phyloP scores from a whole-genome alignment of 257 asterid genomes.

The Knoxia roxburghii region DNA sequence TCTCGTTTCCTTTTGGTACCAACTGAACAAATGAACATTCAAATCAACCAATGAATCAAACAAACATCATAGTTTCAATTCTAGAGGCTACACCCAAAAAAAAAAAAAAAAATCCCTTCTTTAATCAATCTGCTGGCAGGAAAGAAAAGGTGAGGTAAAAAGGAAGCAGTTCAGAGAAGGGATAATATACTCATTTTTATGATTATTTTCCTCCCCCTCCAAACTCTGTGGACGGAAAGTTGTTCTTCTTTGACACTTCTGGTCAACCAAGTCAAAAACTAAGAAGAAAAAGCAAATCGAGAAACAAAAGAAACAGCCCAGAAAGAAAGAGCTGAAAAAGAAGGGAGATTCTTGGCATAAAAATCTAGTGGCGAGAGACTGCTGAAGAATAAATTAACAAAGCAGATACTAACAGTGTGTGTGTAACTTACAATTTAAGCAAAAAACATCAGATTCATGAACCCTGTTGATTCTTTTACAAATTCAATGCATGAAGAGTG shows the following conservation, averaged over 20 bases:
- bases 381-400: not conserved
- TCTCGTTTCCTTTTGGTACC: slow-evolving; percentile 5
- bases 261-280: slow-evolving; percentile 31
- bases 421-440: no score
- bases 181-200: not conserved
- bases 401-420: not conserved
- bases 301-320: not conserved
- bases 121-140: not conserved
- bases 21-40: slow-evolving; percentile 5
- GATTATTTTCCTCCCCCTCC: slow-evolving; percentile 12
- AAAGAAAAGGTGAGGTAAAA: slow-evolving; percentile 9
- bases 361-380: not conserved
- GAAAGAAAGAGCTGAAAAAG: not conserved
- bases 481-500: slow-evolving; percentile 8
- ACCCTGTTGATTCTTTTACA: not conserved
- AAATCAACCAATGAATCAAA: slow-evolving; percentile 8
- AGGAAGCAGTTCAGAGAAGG: slow-evolving; percentile 23
- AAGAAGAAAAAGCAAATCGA: slow-evolving; percentile 6
- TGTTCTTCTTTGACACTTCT: slow-evolving; percentile 16
- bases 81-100: not conserved
- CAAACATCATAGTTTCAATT: not conserved
- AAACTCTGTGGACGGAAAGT: slow-evolving; percentile 23
- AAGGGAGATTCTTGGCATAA: slow-evolving; percentile 1
- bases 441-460: slow-evolving; percentile 8
- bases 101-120: not conserved